Base-by-base conservation (phyloP, 176 grass and related monocot genomes). In the Dendrocalamus sinicus region DNA sequence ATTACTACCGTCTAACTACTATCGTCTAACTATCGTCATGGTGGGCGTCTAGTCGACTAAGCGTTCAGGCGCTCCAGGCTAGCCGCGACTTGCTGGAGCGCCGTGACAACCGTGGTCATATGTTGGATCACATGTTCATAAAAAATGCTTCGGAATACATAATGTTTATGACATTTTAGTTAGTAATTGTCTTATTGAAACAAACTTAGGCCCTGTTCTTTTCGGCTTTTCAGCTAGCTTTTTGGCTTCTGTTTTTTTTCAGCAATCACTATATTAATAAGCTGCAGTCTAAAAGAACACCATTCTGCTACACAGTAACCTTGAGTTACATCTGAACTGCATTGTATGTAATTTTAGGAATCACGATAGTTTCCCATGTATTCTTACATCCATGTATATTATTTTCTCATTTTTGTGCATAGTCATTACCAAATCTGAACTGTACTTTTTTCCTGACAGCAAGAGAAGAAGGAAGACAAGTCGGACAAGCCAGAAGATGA, bases 381-480 rank as follows among this genome's bases (percentile, higher is more conserved):
- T n/a, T 47, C 41, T 1, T 63, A 26, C 59, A 28, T 89, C 30
- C 74, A 52, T 86, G 22, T 78, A 9, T 72, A 48, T 55, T 65
- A 60, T 80, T 73, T 17, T 73, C 19, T 12, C 45, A 12, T 78
- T 44, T 44, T 12, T 44, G 9, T 60, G 17, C 44, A 11, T 12
- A 47, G 16, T 51, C 28, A n/a, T 46, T 76, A 85, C 30, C 74
- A 71, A 75, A 52, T 70, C 79, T 88, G 54, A 82, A 17, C 22
- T 79, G 30, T 9, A 17, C 17, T 39, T 24, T 65, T 59, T 52
- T 67, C 6, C 63, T 81, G 12, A 32, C 86, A 93, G 91, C 86
- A 93, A 85, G 89, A 93, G 84, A 90, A 93, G 74, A 85, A 95
- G 80, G 91, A 95, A 86, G 94, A 95, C 55, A 87, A 91, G 50